Conservation (phyloP, 192 early-diverging fungal genomes). For the Podila epicladia region DNA sequence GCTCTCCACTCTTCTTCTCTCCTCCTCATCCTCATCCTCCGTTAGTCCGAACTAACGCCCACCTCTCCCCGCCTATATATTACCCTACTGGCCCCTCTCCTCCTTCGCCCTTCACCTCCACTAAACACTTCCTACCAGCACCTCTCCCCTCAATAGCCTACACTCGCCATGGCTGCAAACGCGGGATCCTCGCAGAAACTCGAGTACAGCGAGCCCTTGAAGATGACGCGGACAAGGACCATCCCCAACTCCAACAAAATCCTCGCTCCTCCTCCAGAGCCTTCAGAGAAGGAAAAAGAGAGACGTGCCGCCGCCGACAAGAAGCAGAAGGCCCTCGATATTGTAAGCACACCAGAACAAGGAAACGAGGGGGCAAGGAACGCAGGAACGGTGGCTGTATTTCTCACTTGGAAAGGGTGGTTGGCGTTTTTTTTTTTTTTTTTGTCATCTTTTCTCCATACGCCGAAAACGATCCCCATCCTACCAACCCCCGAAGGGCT, state of each 20-base stretch:
- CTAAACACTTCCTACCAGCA: no score
- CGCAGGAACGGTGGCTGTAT: no score
- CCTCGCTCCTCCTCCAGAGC: background rate
- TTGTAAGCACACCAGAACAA: slow-evolving; percentile 52
- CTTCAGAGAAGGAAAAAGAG: slow-evolving; percentile 15
- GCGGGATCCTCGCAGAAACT: slow-evolving; percentile 13
- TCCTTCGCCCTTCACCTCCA: background rate
- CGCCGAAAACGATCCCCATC: no score
- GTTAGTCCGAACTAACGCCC: background rate
- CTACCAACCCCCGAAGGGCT: no score
- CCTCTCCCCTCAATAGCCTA: background rate
- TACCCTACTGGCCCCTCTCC: background rate
- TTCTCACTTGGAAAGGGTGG: no score
- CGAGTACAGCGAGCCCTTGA: slow-evolving; percentile 40
- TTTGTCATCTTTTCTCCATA: no score
- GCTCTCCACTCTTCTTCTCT: no score
- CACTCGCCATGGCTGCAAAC: background rate
- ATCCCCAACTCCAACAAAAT: background rate
- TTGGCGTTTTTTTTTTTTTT: no score
- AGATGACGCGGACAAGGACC: slow-evolving; percentile 38
- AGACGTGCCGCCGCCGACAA: slow-evolving; percentile 5
- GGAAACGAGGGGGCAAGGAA: no score
- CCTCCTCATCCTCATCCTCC: no score
- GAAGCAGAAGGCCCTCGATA: slow-evolving; percentile 57
- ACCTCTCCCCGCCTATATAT: background rate